A percentile compares a stretch with the other conserved stretches of the same genome.
Conservation (phyloP, 441 rosid genomes). For the Arabidopsis lyrata region DNA sequence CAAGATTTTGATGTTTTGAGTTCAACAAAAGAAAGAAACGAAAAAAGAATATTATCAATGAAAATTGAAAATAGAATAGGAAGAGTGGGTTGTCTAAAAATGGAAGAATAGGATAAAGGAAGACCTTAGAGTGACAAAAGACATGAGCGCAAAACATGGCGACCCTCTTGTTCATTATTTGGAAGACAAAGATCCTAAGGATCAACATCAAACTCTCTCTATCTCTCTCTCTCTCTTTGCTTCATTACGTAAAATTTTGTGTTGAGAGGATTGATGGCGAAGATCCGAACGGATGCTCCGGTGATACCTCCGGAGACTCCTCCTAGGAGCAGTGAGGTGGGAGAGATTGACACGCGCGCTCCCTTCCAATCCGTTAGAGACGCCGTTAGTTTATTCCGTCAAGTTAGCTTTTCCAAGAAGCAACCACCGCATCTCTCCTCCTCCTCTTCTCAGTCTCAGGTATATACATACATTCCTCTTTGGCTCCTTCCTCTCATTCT, state of each 20-base stretch:
- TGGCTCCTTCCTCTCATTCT: background rate
- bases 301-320: conserved; percentile 37
- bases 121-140: conserved; percentile 25
- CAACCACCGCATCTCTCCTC: conserved; percentile 52
- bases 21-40: background rate
- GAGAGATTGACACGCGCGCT: conserved; percentile 89
- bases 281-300: conserved; percentile 41
- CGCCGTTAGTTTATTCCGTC: conserved; percentile 81
- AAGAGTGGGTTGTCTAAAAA: conserved; percentile 14
- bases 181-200: conserved; percentile 36
- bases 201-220: conserved; percentile 37
- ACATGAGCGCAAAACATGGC: conserved; percentile 44
- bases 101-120: conserved; percentile 30
- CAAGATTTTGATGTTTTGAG: background rate
- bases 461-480: conserved; percentile 26
- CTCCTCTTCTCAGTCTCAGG: conserved; percentile 69
- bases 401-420: conserved; percentile 58
- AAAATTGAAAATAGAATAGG: background rate
- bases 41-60: background rate
- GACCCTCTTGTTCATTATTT: conserved; percentile 44
- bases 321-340: conserved; percentile 55
- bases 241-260: conserved; percentile 39
- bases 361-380: conserved; percentile 91
- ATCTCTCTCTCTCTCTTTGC: conserved; percentile 21
- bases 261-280: conserved; percentile 52